phyloP scores from a whole-genome alignment of 164 flowering plant genomes.

The Pachysandra terminalis region DNA sequence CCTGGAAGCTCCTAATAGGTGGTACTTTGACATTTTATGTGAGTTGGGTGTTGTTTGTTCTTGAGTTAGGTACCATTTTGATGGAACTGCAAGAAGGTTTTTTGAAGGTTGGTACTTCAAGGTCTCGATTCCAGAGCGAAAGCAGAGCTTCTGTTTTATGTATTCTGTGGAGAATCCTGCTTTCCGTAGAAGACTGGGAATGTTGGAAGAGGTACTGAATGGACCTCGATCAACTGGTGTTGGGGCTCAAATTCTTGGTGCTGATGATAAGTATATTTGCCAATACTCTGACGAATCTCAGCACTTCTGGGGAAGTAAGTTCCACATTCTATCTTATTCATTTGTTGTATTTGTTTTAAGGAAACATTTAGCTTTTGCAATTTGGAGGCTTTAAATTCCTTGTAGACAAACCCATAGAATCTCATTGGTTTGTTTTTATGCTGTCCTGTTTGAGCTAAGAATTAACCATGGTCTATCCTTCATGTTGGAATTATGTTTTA shows the following conservation, averaged over 20 bases:
- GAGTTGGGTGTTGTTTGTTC: conserved; percentile 4
- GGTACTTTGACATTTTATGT: neutral
- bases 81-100: conserved; percentile 68
- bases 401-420: neutral
- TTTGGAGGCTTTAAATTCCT: neutral
- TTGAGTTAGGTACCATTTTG: conserved; percentile 72
- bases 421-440: neutral
- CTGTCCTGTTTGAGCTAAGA: neutral
- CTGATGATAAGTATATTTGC: conserved; percentile 87
- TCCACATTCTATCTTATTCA: neutral
- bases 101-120: conserved; percentile 99
- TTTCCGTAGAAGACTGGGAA: conserved; percentile 46
- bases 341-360: neutral
- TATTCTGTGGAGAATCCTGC: conserved; percentile 91
- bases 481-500: neutral
- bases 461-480: neutral
- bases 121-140: conserved; percentile 75
- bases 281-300: conserved; percentile 68
- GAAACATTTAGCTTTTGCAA: neutral
- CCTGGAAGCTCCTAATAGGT: neutral
- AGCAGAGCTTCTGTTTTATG: conserved; percentile 95
- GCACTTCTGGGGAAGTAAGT: conserved; percentile 95
- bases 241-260: conserved; percentile 95
- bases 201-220: conserved; percentile 47
- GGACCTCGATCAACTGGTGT: conserved; percentile 87